Base-by-base conservation (phyloP, 495 filamentous ascomycete species). In the Haplographium delicatum region DNA sequence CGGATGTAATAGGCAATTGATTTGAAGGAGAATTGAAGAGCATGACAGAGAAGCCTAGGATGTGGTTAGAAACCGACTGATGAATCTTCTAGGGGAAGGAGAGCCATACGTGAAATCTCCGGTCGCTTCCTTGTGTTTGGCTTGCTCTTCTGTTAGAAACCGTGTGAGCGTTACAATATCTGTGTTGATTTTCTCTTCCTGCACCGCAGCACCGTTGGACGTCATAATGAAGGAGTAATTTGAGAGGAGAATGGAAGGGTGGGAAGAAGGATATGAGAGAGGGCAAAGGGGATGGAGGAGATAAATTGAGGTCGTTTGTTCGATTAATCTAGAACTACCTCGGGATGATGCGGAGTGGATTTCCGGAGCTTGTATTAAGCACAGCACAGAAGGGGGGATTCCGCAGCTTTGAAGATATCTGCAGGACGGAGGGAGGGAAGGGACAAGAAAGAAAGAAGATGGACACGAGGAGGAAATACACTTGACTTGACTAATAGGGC, bases 1-100 rank as follows among this genome's bases (percentile, higher is more conserved):
- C 93, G 89, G 71, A 98, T 98, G 75, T 96, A 98, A 79, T 97
- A 95, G 57, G 93, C 91, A 69, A 98, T 98, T 47, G 86, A 91
- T 75, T 98, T 98, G 83, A 98, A 98, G 59, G 93, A 88, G 78
- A 96, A 97, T 72, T 97, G 94, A 26, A 98, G 84, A 51, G 94
- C 90, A 65, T 98, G 93, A 77, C 89, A 96, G 47, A 98, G 81
- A 20, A 98, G 81, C 60, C 90, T 95, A 60, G 51, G 37, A 11
- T 23, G 2, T 10, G 47, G 38, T 62, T 41, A 62, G 52, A 26
- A 23, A 13, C 3, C 7, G 19, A 4, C 19, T 9, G 1, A 16
- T 25, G 13, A 13, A 8, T 8, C 7, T 13, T 30, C 10, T 6
- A 47, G 25, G 19, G 13, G 31, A n/a, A 46, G 33, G 19, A 6